phyloP scores from a whole-genome alignment of 176 grass and related monocot genomes.

The Musa acuminata region DNA sequence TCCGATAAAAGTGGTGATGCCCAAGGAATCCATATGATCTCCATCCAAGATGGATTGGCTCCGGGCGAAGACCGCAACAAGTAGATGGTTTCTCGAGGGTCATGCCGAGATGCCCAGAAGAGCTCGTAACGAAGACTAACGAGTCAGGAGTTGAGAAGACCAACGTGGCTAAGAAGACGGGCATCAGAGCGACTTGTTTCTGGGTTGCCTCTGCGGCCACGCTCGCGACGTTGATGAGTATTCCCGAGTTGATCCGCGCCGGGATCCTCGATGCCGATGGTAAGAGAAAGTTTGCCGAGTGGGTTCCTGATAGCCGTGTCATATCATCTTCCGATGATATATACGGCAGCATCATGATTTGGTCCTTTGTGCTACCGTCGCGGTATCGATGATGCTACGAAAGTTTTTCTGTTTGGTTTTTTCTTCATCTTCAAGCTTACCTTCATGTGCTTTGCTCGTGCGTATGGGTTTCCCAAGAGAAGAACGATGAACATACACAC shows the following conservation, averaged over 20 bases:
- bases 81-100: slow-evolving; percentile 17
- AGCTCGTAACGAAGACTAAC: slow-evolving; percentile 20
- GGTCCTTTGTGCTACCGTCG: no score
- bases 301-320: no score
- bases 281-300: background rate
- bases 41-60: slow-evolving; percentile 49
- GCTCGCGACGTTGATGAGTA: slow-evolving; percentile 23
- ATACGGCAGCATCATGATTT: no score
- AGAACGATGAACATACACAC: no score
- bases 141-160: slow-evolving; percentile 26
- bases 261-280: slow-evolving; percentile 40
- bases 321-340: no score
- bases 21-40: slow-evolving; percentile 39
- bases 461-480: no score
- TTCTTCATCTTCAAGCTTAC: no score
- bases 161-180: slow-evolving; percentile 25
- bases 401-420: no score
- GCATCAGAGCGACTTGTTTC: slow-evolving; percentile 26
- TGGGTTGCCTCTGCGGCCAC: slow-evolving; percentile 36
- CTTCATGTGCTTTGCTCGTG: no score
- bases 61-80: slow-evolving; percentile 45
- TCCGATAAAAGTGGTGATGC: background rate
- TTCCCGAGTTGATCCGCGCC: slow-evolving; percentile 37
- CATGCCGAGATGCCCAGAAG: slow-evolving; percentile 35
- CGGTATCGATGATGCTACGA: no score